Evolutionary conservation across 768 basidiomycete genomes (phyloP), one percentile per base, ranked within the genome.

Genomic region (Leccinum boreale): DNA sequence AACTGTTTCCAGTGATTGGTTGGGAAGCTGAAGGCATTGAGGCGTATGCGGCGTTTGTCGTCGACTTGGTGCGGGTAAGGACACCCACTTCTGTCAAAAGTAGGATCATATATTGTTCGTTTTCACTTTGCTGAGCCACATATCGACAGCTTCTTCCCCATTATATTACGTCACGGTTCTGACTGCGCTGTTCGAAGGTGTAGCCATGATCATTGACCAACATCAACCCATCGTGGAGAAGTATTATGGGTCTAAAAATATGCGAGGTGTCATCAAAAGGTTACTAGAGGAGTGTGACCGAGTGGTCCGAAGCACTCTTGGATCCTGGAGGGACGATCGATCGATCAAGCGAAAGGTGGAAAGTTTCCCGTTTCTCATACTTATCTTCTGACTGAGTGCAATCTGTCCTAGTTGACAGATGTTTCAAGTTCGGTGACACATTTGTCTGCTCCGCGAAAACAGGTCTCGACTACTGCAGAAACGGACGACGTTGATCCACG

Each of bases 191-290:
- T 94, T 98, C 63, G 97, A 99, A 74, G 90, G 88, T 56, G 89
- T 99, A 52, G 97, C 95, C 0, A 85, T 92, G 78, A 94, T 99
- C 62, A 87, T 99, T 21, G 94, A 96, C 65, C 97, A 99, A 67
- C 97, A 99, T 68, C 96, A 97, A 63, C 92, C 94, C 2, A 85
- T 99, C 5, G 95, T 99, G 1, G 96, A 98, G 69, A 98, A 97
- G 74, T 98, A 99, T 74, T 99, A 99, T 66, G 97, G 97, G 0
- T 64, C 72, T 9, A 90, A 93, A 1, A 89, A 89, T 70, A 98
- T 98, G 96, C 75, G 79, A 44, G 81, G 74, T 35, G 93, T 96
- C 12, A 82, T 94, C 2, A 75, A 80, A 23, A 80, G 86, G 45
- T 77, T 99, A 8, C 72, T 97, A 50, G 83, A 86, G 56, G 95